Evolutionary conservation across 306 rosid genomes (phyloP).

Genomic region (Psophocarpus tetragonolobus): DNA sequence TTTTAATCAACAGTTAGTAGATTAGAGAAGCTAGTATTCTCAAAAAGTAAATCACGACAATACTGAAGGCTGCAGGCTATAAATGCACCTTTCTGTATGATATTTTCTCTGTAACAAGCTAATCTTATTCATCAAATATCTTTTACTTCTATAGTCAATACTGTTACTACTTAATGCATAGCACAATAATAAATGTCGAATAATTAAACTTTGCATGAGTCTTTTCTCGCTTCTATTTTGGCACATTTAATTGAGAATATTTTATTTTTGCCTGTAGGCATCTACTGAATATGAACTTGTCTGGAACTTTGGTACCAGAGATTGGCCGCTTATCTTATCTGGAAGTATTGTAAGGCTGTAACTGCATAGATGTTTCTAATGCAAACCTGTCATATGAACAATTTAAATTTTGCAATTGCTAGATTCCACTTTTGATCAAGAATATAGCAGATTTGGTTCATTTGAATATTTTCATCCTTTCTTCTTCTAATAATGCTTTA

Average conservation of each 20-base stretch:
- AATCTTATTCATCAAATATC: not conserved
- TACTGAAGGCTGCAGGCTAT: not conserved
- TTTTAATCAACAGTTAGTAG: not conserved
- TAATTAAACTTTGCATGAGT: slow-evolving; percentile 7
- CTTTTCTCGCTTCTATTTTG: not conserved
- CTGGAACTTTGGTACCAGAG: slow-evolving; percentile 73
- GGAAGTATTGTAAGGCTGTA: slow-evolving; percentile 62
- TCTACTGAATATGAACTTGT: slow-evolving; percentile 58
- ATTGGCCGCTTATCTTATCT: slow-evolving; percentile 66
- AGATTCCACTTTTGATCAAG: slow-evolving; percentile 1
- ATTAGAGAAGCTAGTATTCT: not conserved
- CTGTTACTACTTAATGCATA: not conserved
- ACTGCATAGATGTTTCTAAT: slow-evolving; percentile 6
- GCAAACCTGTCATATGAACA: not conserved
- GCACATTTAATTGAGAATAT: not conserved
- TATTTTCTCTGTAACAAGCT: not conserved
- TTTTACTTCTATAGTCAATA: not conserved
- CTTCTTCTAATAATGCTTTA: slow-evolving; percentile 33
- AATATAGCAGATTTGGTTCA: slow-evolving; percentile 10
- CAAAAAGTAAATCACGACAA: not conserved
- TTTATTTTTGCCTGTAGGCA: slow-evolving; percentile 53
- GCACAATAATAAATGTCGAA: slow-evolving; percentile 17
- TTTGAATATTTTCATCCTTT: slow-evolving; percentile 7
- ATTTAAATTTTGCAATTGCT: not conserved
- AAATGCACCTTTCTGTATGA: not conserved